Percentiles rank a stretch among this genome's conserved stretches.
phyloP scores from a whole-genome alignment of 2,329 filamentous ascomycete species.

The Penicillium sp. region DNA sequence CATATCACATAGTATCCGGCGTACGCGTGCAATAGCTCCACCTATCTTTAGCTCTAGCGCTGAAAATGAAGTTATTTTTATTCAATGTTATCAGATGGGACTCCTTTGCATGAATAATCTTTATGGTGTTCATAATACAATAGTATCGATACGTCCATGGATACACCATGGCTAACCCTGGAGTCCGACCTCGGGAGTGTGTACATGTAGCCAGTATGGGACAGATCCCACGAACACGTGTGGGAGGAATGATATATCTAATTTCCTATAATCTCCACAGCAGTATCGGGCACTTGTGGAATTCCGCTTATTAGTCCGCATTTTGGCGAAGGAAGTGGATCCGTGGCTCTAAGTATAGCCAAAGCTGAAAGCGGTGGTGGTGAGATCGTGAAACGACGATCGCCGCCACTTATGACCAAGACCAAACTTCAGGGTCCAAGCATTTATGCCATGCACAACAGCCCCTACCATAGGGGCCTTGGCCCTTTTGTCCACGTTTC shows the following conservation, averaged over 20 bases:
- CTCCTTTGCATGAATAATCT: neutral
- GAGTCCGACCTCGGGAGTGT: neutral
- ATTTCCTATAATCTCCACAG: neutral
- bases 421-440: conserved; percentile 8
- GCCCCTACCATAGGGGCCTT: neutral
- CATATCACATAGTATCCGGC: conserved; percentile 1
- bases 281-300: neutral
- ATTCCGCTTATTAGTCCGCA: too few relatives aligned
- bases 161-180: neutral
- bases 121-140: neutral
- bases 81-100: neutral
- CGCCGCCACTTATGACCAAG: conserved; percentile 5
- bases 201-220: neutral
- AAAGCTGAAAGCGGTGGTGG: conserved; percentile 14
- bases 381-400: conserved; percentile 22
- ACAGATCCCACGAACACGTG: neutral
- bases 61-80: neutral
- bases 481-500: neutral
- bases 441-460: neutral
- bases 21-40: neutral
- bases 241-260: neutral
- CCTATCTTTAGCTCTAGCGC: neutral
- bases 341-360: conserved; percentile 12
- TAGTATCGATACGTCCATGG: neutral
- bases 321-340: neutral